Evolutionary conservation across 129 eudicot species (phyloP), one percentile per base, ranked within the genome.

Genomic region (Flaveria brownii): DNA sequence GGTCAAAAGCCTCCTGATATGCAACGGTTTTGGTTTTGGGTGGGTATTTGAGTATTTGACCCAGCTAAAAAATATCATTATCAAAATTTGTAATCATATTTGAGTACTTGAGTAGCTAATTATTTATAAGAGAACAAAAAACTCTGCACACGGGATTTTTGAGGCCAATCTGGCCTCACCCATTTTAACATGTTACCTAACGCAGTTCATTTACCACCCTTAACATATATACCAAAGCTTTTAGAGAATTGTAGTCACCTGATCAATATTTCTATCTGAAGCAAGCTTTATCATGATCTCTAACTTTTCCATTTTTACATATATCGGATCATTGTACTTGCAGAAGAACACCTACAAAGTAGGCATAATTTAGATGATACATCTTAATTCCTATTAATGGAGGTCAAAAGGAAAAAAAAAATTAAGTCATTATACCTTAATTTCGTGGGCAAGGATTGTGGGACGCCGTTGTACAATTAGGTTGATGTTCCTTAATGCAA

Each of bases 231-330:
- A 36, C 26, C 20, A 45, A 54, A 65, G 66, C 66, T 70, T 70
- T n/a, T 46, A 69, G 20, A 66, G 73, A 63, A 64, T 28, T 66
- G 20, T 26, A 82, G 67, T 52, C 68, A 89, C 99, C 91, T 94
- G 99, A 76, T 94, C 99, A 22, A 94, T 89, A 77, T 94, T 94
- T 71, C 99, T 78, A 88, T 94, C 99, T 25, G 99, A 94, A 78
- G 99, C 99, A 80, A 94, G 96, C 82, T 94, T 94, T 71, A 94
- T 94, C 99, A 94, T 94, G 80, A 94, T 94, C 84, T 94, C 99
- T 60, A 94, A 80, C 88, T 94, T 94, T 77, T 94, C 99, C 99
- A 94, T 94, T 90, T 94, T 94, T 71, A 94, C 99, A 86, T 91
- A 94, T 15, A 94, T 94, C 26, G 99, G 99, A 79, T 94, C 99